phyloP scores from a whole-genome alignment of 345 rosid genomes.

The Fremontodendron californicum region DNA sequence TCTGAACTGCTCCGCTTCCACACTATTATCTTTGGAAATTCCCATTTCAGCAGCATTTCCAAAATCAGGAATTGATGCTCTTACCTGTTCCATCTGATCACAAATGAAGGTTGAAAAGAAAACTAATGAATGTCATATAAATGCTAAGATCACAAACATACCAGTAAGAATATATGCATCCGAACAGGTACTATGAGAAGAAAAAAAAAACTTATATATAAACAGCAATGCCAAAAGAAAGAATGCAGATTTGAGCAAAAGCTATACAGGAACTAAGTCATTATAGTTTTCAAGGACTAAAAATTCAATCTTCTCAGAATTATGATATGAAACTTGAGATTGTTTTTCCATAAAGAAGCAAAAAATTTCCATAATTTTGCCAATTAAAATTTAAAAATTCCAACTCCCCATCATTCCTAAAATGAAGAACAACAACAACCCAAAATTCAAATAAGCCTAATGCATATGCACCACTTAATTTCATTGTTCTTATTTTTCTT shows the following conservation, averaged over 20 bases:
- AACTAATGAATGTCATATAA: background rate
- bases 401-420: background rate
- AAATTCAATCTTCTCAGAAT: background rate
- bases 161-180: background rate
- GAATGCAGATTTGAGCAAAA: background rate
- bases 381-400: background rate
- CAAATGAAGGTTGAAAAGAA: background rate
- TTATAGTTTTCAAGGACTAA: constrained; percentile 2
- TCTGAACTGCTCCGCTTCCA: constrained; percentile 37
- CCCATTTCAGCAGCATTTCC: constrained; percentile 17
- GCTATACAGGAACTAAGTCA: background rate
- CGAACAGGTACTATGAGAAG: too few species aligned
- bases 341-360: background rate
- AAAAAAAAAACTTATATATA: background rate
- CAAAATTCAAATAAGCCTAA: background rate
- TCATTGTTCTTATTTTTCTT: background rate
- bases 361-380: background rate
- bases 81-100: constrained; percentile 31
- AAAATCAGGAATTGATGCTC: constrained; percentile 24
- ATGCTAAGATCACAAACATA: background rate
- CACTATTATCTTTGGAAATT: constrained; percentile 15
- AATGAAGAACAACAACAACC: background rate
- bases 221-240: background rate
- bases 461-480: background rate
- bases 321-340: background rate